phyloP scores from a whole-genome alignment of 2,329 filamentous ascomycete genomes.

The Leptographium procerum region DNA sequence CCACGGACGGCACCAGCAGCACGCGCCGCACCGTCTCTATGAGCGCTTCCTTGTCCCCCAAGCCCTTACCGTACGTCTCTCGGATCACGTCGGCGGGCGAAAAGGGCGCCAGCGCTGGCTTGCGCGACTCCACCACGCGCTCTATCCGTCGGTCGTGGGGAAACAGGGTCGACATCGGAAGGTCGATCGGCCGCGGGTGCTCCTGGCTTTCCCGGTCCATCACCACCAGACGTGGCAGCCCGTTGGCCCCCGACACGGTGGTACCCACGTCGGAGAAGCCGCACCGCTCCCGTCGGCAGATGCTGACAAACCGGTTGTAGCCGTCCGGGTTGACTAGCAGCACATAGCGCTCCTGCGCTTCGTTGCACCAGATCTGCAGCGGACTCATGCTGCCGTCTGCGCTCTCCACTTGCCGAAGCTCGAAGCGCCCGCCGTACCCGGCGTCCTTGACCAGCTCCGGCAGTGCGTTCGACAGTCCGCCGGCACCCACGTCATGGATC shows the following conservation, averaged over 20 bases:
- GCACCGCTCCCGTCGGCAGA: conserved; percentile 70
- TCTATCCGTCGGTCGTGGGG: conserved; percentile 78
- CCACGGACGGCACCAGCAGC: conserved; percentile 75
- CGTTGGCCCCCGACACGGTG: conserved; percentile 33
- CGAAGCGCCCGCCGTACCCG: conserved; percentile 80
- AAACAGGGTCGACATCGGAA: conserved; percentile 82
- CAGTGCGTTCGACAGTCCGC: conserved; percentile 63
- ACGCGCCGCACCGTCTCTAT: conserved; percentile 67
- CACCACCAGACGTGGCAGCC: conserved; percentile 51
- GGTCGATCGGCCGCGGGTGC: conserved; percentile 69
- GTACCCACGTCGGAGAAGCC: conserved; percentile 85
- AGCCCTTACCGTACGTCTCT: conserved; percentile 46
- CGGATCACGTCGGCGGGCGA: conserved; percentile 56
- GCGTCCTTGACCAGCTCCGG: conserved; percentile 89
- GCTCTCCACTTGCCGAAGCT: conserved; percentile 87
- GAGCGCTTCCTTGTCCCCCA: conserved; percentile 40
- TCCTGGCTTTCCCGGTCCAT: conserved; percentile 68
- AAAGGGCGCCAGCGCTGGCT: conserved; percentile 57
- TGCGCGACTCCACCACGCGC: conserved; percentile 59
- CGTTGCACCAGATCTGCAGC: conserved; percentile 95
- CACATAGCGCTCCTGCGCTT: conserved; percentile 94
- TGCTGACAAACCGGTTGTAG: conserved; percentile 63
- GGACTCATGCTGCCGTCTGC: conserved; percentile 88
- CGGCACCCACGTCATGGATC: conserved; percentile 95
- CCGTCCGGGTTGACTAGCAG: conserved; percentile 72